These are phyloP conservation scores for Rhynchospora breviuscula DNA, from an alignment of 176 grass and related monocot species.

Conservation along the genomic window DNA sequence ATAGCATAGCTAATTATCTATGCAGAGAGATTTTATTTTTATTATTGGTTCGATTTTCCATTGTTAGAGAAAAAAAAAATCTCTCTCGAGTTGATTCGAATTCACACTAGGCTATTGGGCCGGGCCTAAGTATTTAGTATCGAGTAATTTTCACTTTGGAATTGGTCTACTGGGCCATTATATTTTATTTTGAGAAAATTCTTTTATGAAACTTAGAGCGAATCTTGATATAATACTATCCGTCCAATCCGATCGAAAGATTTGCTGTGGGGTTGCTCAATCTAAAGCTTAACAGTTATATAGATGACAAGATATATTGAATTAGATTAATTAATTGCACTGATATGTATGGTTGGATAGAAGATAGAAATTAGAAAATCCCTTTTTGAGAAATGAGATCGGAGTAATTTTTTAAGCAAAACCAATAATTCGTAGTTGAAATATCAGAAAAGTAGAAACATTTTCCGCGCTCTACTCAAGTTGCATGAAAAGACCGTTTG, in stretches of 20 bases:
- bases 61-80: background rate
- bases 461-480: conserved; percentile 12
- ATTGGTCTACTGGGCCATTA: background rate
- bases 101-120: background rate
- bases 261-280: background rate
- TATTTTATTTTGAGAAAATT: too few relatives aligned
- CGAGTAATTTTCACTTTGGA: background rate
- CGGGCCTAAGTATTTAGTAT: background rate
- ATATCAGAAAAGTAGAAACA: background rate
- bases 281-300: too few relatives aligned
- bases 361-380: background rate
- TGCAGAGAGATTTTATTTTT: background rate
- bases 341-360: background rate
- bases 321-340: background rate
- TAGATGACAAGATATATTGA: background rate
- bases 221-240: background rate
- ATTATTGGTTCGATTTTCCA: background rate
- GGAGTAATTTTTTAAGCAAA: background rate
- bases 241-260: background rate
- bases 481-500: conserved; percentile 7
- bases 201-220: background rate
- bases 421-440: conserved; percentile 1
- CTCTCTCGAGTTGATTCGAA: background rate
- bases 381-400: background rate
- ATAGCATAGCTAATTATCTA: too few relatives aligned